A percentile compares a stretch with the other conserved stretches of the same genome.
These are phyloP conservation scores for Microsporum canis DNA, from an alignment of 2,329 filamentous ascomycete genomes.

Conservation along the genomic window DNA sequence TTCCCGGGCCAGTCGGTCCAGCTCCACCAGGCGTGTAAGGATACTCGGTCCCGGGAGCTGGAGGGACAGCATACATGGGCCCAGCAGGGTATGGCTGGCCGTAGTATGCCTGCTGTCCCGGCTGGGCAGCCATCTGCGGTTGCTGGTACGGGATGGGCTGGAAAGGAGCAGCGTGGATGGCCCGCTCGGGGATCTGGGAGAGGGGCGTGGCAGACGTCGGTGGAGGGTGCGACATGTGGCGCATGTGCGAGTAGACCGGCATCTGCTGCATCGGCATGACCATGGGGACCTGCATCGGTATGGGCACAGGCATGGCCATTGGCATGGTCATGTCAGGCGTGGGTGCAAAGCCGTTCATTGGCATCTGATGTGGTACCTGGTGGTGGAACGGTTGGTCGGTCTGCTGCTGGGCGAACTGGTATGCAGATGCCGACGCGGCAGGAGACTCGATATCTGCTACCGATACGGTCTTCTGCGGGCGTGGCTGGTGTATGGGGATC, in stretches of 20 bases:
- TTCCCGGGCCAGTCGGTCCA: conserved; percentile 38
- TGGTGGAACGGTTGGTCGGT: conserved; percentile 83
- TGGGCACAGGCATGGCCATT: background rate
- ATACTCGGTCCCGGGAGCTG: conserved; percentile 33
- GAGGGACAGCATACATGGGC: conserved; percentile 54
- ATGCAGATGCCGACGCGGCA: conserved; percentile 47
- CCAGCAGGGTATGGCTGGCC: conserved; percentile 43
- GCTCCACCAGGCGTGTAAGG: conserved; percentile 12
- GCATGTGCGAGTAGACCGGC: conserved; percentile 48
- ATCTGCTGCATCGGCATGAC: background rate
- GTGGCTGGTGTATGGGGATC: conserved; percentile 81
- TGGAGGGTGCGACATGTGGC: conserved; percentile 57
- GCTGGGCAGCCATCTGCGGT: conserved; percentile 22
- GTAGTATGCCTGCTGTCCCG: conserved; percentile 39
- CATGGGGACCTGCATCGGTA: conserved; percentile 23
- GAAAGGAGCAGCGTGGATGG: conserved; percentile 82
- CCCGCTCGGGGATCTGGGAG: conserved; percentile 84
- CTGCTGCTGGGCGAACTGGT: conserved; percentile 44
- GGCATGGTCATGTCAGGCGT: conserved; percentile 31
- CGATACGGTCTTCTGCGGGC: conserved; percentile 87
- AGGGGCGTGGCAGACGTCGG: conserved; percentile 67
- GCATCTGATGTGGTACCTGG: conserved; percentile 59
- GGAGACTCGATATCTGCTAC: conserved; percentile 87
- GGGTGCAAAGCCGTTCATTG: conserved; percentile 48
- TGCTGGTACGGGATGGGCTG: conserved; percentile 57